phyloP scores from a whole-genome alignment of 2,329 filamentous ascomycete species.

The Fusarium sp. region DNA sequence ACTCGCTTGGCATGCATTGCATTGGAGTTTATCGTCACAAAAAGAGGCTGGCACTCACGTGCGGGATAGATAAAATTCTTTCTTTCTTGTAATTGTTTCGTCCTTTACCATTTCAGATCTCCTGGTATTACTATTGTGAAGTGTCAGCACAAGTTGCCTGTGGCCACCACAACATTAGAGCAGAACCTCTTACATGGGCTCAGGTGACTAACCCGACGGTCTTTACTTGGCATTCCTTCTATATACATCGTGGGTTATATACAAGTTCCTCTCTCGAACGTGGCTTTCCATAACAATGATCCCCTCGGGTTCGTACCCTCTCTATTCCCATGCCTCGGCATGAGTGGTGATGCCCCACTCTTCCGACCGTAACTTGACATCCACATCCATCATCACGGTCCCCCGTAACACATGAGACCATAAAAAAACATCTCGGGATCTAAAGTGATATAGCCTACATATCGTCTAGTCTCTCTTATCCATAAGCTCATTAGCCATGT shows the following conservation, averaged over 20 bases:
- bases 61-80: neutral
- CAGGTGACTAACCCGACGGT: neutral
- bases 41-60: neutral
- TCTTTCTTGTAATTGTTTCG: neutral
- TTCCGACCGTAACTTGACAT: conserved; percentile 8
- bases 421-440: neutral
- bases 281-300: neutral
- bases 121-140: neutral
- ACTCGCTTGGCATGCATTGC: neutral
- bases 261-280: neutral
- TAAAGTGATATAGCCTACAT: neutral
- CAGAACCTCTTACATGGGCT: neutral
- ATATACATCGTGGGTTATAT: neutral
- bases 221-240: neutral
- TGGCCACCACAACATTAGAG: neutral
- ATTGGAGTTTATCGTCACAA: neutral
- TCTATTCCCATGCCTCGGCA: conserved; percentile 13
- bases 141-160: neutral
- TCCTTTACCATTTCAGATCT: neutral
- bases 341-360: conserved; percentile 27
- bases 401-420: neutral
- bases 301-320: neutral
- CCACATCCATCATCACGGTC: neutral
- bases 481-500: conserved; percentile 23
- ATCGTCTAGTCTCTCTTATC: neutral